phyloP scores from a whole-genome alignment of 805 yeast genomes.

The Saccharomycopsis fibuligera region DNA sequence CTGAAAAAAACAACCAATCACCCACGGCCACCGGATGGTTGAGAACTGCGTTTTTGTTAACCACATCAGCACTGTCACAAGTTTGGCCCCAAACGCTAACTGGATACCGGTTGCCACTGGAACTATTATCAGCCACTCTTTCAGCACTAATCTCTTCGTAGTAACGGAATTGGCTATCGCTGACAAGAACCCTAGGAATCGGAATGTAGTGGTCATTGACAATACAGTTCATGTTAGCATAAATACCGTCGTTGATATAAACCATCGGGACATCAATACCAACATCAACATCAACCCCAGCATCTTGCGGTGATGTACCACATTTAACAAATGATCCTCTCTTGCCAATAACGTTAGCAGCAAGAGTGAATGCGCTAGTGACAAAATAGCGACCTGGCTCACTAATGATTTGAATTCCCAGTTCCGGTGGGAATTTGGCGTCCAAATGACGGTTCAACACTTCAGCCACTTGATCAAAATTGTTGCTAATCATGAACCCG shows the following conservation, averaged over 20 bases:
- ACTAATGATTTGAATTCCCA: constrained; percentile 56
- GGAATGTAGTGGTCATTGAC: constrained; percentile 88
- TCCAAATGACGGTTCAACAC: constrained; percentile 53
- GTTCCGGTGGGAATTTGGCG: constrained; percentile 47
- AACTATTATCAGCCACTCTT: constrained; percentile 33
- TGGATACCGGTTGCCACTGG: constrained; percentile 12
- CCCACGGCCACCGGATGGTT: constrained; percentile 66
- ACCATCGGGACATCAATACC: constrained; percentile 58
- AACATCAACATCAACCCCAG: too few relatives aligned
- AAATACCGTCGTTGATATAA: constrained; percentile 90
- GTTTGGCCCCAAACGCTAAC: constrained; percentile 97
- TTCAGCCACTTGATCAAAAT: constrained; percentile 51
- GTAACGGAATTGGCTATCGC: constrained; percentile 41
- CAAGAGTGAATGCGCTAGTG: constrained; percentile 79
- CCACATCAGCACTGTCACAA: constrained; percentile 92
- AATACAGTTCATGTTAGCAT: constrained; percentile 92
- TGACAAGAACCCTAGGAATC: constrained; percentile 56
- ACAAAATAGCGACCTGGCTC: constrained; percentile 94
- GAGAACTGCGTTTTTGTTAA: constrained; percentile 46
- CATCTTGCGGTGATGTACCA: constrained; percentile 24
- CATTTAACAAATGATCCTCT: constrained; percentile 35
- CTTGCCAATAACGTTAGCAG: constrained; percentile 79
- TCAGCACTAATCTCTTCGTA: constrained; percentile 38
- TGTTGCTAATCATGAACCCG: constrained; percentile 64
- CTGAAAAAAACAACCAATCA: constrained; percentile 85